Conservation (phyloP, 371 early-diverging fungal genomes). For the Gilbertella persicaria region DNA sequence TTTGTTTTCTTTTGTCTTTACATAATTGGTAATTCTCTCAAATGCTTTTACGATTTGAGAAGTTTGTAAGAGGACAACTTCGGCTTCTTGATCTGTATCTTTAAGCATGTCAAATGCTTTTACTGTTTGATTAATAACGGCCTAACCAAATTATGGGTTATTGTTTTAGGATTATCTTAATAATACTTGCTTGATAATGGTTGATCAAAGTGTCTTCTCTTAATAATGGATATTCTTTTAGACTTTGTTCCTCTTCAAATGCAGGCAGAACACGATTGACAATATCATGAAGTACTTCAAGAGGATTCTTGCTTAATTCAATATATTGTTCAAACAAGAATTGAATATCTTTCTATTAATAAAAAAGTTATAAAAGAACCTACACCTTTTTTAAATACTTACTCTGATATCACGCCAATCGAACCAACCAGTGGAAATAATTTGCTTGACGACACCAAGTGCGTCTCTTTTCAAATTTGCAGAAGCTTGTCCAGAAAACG, state of each 20-base stretch:
- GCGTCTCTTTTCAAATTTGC: slow-evolving; percentile 16
- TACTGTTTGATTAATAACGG: slow-evolving; percentile 54
- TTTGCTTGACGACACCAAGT: slow-evolving; percentile 20
- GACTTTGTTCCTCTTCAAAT: slow-evolving; percentile 38
- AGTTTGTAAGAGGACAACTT: slow-evolving; percentile 38
- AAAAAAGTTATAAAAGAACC: background rate
- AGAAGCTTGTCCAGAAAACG: slow-evolving; percentile 15
- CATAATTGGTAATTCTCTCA: slow-evolving; percentile 51
- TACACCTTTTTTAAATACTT: background rate
- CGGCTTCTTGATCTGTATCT: slow-evolving; percentile 36
- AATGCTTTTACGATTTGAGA: slow-evolving; percentile 53
- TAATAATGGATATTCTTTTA: slow-evolving; percentile 52
- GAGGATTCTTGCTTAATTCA: slow-evolving; percentile 38
- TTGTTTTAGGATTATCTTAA: background rate
- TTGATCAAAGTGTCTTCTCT: slow-evolving; percentile 44
- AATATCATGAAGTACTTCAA: slow-evolving; percentile 47
- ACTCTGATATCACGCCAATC: slow-evolving; percentile 46
- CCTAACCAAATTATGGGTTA: slow-evolving; percentile 39
- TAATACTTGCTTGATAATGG: slow-evolving; percentile 47
- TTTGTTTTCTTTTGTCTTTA: slow-evolving; percentile 58
- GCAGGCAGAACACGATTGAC: slow-evolving; percentile 45
- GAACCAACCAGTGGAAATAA: slow-evolving; percentile 38
- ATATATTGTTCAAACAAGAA: slow-evolving; percentile 50
- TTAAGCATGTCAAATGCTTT: slow-evolving; percentile 39
- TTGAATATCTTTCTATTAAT: slow-evolving; percentile 35